These are phyloP conservation scores for Cornus florida DNA, from an alignment of 148 eudicot species.

Conservation along the genomic window DNA sequence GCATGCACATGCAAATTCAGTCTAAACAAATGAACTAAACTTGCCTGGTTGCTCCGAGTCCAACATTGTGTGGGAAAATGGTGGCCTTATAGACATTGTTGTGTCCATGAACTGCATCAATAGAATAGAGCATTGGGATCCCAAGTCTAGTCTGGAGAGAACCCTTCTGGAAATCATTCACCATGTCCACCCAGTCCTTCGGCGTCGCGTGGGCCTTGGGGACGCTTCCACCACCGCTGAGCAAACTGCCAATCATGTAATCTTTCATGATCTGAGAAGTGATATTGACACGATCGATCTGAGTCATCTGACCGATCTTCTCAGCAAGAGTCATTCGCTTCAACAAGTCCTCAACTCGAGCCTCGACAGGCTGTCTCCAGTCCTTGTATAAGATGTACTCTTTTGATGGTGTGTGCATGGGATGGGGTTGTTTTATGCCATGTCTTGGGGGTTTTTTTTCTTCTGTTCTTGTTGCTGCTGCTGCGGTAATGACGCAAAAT, in stretches of 20 bases:
- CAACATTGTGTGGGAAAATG: conserved; percentile 29
- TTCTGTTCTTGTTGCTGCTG: background rate
- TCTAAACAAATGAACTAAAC: background rate
- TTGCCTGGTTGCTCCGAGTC: conserved; percentile 33
- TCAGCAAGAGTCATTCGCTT: conserved; percentile 28
- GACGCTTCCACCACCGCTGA: conserved; percentile 32
- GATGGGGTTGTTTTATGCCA: no score
- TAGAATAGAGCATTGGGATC: conserved; percentile 30
- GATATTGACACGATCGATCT: conserved; percentile 14
- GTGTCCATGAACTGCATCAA: conserved; percentile 33
- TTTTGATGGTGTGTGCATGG: no score
- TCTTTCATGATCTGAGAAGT: conserved; percentile 17
- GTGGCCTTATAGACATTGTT: conserved; percentile 29
- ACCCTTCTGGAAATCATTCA: conserved; percentile 25
- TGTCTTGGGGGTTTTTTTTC: no score
- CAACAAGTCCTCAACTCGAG: conserved; percentile 22
- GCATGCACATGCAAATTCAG: no score
- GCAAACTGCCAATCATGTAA: conserved; percentile 26
- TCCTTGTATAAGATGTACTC: conserved; percentile 22
- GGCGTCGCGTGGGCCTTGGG: conserved; percentile 17
- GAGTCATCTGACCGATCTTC: conserved; percentile 34
- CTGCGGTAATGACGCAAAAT: background rate
- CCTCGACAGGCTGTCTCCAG: conserved; percentile 8
- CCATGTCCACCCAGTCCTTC: conserved; percentile 19
- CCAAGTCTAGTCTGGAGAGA: conserved; percentile 26